Base-by-base conservation (phyloP, 345 rosid species). In the Aurinia saxatilis region DNA sequence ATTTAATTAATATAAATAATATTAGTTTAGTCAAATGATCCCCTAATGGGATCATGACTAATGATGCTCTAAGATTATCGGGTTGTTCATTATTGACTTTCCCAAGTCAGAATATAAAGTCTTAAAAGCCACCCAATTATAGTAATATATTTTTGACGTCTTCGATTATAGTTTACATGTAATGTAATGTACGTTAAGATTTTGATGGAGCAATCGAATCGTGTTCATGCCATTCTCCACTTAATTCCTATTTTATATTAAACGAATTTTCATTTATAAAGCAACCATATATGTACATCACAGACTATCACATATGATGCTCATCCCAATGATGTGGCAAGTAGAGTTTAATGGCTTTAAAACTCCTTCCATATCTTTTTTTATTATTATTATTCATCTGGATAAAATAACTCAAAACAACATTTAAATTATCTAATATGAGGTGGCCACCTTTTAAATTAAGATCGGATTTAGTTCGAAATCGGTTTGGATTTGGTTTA, bases 281-380 rank as follows among this genome's bases (percentile, higher is more conserved):
- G 37, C 69, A 51, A 42, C 34, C 33, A 38, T 34, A 19, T 34
- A 19, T 47, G n/a, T n/a, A n/a, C n/a, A n/a, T n/a, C n/a, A n/a
- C n/a, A n/a, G n/a, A n/a, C n/a, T n/a, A n/a, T n/a, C n/a, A n/a
- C n/a, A n/a, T n/a, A 31, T 63, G 58, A 49, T 39, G 19, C 0
- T 50, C 13, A 63, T 50, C 57, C 38, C 2, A 27, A 3, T 50
- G 38, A 62, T 62, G 57, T 63, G 39, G 38, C 67, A 63, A 63
- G 13, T 50, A 15, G 45, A 18, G 18, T 37, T 19, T 36, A 30
- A 29, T 3, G 13, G 31, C 8, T 31, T 8, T 17, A 17, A 49
- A 62, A 62, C 34, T 54, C 11, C 7, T 6, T 27, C 7, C 31
- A 27, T 27, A 27, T 27, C 5, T 27, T 21, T 21, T 1, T n/a